phyloP scores from a whole-genome alignment of 768 basidiomycete species.

The Suillus americanus region DNA sequence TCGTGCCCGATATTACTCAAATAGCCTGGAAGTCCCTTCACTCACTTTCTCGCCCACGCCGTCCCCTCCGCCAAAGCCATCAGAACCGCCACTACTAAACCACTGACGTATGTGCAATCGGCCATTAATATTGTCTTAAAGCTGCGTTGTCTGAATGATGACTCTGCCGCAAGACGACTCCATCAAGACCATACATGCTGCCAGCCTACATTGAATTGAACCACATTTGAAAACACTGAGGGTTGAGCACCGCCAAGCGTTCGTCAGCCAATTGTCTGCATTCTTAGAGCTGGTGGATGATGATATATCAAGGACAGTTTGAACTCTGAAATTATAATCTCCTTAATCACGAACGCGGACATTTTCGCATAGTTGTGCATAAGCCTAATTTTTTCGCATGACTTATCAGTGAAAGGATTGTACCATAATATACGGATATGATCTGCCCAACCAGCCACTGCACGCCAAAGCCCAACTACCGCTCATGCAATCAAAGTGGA shows the following conservation, averaged over 20 bases:
- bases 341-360: background rate
- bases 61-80: too few relatives aligned
- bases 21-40: too few relatives aligned
- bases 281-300: background rate
- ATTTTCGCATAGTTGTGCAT: background rate
- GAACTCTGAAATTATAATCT: background rate
- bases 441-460: background rate
- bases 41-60: too few relatives aligned
- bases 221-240: background rate
- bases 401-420: background rate
- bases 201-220: too few relatives aligned
- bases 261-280: background rate
- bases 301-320: background rate
- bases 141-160: background rate
- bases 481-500: slow-evolving; percentile 83
- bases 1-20: too few relatives aligned
- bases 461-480: background rate
- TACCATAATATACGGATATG: background rate
- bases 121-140: too few relatives aligned
- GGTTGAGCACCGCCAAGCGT: background rate
- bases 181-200: background rate
- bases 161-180: background rate
- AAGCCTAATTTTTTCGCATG: slow-evolving; percentile 2
- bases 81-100: too few relatives aligned
- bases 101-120: too few relatives aligned